Conservation (phyloP, 352 stramenopile species). For the Phytophthora crassamura region DNA sequence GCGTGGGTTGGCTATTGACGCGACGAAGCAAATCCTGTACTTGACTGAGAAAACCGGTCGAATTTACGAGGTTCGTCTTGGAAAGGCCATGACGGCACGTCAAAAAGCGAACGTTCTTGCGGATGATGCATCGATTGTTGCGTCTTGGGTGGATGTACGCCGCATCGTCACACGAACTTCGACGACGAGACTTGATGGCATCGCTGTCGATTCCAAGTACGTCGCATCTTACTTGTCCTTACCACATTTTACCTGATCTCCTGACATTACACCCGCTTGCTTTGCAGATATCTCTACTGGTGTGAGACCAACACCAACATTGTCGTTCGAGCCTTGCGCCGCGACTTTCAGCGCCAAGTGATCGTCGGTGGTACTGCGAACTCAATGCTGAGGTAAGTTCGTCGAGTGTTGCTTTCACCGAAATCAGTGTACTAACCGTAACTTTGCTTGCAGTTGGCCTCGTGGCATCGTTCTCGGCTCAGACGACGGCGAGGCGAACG, state of each 20-base stretch:
- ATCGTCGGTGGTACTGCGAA: constrained; percentile 62
- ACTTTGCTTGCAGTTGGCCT: constrained; percentile 55
- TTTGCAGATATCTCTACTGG: constrained; percentile 69
- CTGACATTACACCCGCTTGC: too few relatives aligned
- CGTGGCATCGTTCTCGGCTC: constrained; percentile 55
- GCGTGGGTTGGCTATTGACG: constrained; percentile 56
- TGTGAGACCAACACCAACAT: constrained; percentile 73
- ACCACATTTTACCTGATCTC: too few relatives aligned
- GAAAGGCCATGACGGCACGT: constrained; percentile 5
- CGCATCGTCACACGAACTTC: constrained; percentile 54
- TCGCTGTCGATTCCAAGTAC: constrained; percentile 65
- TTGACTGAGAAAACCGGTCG: constrained; percentile 80
- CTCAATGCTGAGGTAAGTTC: constrained; percentile 56
- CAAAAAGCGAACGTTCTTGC: constrained; percentile 12
- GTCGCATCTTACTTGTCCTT: not conserved
- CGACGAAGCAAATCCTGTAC: constrained; percentile 45
- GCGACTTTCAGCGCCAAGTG: constrained; percentile 54
- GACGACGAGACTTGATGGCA: constrained; percentile 60
- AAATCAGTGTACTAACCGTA: too few relatives aligned
- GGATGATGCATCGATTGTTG: constrained; percentile 23
- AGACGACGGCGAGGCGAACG: constrained; percentile 42
- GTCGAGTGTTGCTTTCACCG: not conserved
- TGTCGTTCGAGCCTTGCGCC: constrained; percentile 52
- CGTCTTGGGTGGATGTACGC: constrained; percentile 8
- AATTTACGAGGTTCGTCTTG: constrained; percentile 42